These are phyloP conservation scores for Fusarium duplospermum DNA, from an alignment of 2,329 filamentous ascomycete species.

Conservation along the genomic window DNA sequence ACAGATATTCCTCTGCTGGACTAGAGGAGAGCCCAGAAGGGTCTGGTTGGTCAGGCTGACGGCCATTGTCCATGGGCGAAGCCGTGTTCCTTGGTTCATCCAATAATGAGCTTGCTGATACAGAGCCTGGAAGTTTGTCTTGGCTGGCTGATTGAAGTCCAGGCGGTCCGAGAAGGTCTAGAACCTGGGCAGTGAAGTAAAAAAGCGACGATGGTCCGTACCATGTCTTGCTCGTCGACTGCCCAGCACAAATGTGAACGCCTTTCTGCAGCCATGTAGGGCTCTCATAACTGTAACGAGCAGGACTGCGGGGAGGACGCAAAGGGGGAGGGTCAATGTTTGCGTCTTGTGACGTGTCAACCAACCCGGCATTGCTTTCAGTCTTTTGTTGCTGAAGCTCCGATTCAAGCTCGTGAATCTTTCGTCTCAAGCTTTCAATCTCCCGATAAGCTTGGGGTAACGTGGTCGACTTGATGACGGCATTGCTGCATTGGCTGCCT, in stretches of 20 bases:
- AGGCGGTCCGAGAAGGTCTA: not conserved
- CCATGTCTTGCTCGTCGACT: slow-evolving; percentile 11
- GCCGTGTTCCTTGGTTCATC: not conserved
- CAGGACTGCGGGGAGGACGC: not conserved
- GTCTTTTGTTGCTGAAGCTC: not conserved
- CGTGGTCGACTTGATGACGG: not conserved
- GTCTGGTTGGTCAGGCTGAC: not conserved
- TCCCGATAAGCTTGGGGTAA: not conserved
- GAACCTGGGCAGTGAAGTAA: slow-evolving; percentile 4
- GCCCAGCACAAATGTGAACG: slow-evolving; percentile 3
- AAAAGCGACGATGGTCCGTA: slow-evolving; percentile 19
- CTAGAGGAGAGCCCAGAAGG: not conserved
- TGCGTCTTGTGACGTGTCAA: not conserved
- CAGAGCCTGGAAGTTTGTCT: not conserved
- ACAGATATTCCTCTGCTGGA: not conserved
- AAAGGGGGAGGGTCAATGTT: not conserved
- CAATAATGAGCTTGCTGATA: not conserved
- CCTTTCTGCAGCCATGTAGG: not conserved
- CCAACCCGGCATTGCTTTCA: not conserved
- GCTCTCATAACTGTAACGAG: not conserved
- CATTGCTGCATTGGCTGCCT: not conserved
- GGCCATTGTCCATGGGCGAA: not conserved
- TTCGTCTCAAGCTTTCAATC: not conserved
- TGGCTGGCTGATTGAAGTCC: not conserved
- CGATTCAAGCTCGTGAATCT: not conserved